Conservation (phyloP, 805 yeast species). For the Kodamaea jinghongensis region DNA sequence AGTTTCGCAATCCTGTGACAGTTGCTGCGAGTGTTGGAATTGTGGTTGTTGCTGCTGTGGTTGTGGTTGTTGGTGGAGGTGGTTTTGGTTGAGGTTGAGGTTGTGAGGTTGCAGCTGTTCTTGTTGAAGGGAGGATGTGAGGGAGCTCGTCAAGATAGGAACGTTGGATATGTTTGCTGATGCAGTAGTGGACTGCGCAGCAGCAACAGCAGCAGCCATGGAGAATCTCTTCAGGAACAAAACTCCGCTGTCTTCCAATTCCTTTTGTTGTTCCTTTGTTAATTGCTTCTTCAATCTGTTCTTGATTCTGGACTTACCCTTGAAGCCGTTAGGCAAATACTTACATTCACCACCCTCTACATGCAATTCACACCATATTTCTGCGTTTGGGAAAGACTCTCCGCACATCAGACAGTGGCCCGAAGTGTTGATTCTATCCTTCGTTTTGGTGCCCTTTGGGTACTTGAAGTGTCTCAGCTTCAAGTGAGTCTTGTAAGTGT, state of each 20-base stretch:
- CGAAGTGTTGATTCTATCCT: slow-evolving; percentile 38
- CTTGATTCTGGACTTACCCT: slow-evolving; percentile 44
- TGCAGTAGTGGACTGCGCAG: slow-evolving; percentile 12
- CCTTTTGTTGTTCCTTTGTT: slow-evolving; percentile 21
- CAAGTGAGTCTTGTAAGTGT: slow-evolving; percentile 57
- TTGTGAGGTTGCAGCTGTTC: slow-evolving; percentile 13
- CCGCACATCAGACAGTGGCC: slow-evolving; percentile 59
- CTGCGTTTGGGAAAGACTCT: slow-evolving; percentile 45
- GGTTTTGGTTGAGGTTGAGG: slow-evolving; percentile 15
- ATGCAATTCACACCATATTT: slow-evolving; percentile 52
- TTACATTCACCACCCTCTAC: slow-evolving; percentile 50
- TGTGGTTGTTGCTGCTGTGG: slow-evolving; percentile 1
- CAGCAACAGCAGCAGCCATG: slow-evolving; percentile 17
- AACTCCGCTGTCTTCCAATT: slow-evolving; percentile 13
- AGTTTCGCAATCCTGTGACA: slow-evolving; percentile 4
- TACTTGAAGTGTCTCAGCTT: slow-evolving; percentile 56
- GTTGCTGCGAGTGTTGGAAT: neutral
- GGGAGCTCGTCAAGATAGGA: slow-evolving; percentile 3
- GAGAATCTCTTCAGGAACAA: slow-evolving; percentile 11
- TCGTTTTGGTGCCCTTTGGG: slow-evolving; percentile 53
- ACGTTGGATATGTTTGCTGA: neutral
- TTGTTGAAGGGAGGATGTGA: neutral
- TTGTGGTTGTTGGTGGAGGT: slow-evolving; percentile 8
- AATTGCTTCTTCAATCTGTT: slow-evolving; percentile 40
- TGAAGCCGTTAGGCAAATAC: slow-evolving; percentile 41